These are phyloP conservation scores for Lipomyces yamadae DNA, from an alignment of 805 yeast genomes.

Conservation along the genomic window DNA sequence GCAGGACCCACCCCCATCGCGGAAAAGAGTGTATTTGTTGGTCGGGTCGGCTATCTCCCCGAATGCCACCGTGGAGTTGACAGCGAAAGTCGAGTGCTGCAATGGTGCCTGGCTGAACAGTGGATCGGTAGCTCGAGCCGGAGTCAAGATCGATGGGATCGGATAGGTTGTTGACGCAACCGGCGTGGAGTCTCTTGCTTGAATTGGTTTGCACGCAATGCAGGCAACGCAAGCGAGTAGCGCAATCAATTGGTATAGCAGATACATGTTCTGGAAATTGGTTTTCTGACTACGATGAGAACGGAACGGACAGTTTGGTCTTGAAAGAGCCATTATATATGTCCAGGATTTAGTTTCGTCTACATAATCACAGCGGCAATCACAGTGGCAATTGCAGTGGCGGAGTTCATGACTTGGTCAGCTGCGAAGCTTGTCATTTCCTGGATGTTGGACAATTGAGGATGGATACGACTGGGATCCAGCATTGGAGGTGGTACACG, in stretches of 20 bases:
- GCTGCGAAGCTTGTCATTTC: neutral
- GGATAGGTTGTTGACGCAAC: slow-evolving; percentile 14
- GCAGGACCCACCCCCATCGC: slow-evolving; percentile 30
- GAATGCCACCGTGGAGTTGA: slow-evolving; percentile 1
- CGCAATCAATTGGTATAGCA: neutral
- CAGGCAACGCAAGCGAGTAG: neutral
- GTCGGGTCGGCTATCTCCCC: slow-evolving; percentile 21
- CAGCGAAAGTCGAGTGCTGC: neutral
- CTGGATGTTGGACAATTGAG: neutral
- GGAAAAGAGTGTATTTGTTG: slow-evolving; percentile 16
- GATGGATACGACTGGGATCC: neutral
- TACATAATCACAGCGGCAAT: no score
- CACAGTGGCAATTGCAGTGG: neutral
- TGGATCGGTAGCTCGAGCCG: neutral
- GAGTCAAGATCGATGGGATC: neutral
- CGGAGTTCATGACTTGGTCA: neutral
- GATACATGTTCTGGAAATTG: neutral
- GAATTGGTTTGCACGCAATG: neutral
- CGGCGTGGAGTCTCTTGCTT: neutral
- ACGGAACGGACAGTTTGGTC: no score
- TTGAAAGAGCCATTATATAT: neutral
- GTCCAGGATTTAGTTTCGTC: neutral
- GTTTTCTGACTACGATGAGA: neutral
- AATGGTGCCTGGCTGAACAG: neutral
- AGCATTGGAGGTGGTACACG: neutral